A percentile compares a stretch with the other conserved stretches of the same genome.
These are phyloP conservation scores for Lithospermum erythrorhizon DNA, from an alignment of 257 asterid species.

Conservation along the genomic window DNA sequence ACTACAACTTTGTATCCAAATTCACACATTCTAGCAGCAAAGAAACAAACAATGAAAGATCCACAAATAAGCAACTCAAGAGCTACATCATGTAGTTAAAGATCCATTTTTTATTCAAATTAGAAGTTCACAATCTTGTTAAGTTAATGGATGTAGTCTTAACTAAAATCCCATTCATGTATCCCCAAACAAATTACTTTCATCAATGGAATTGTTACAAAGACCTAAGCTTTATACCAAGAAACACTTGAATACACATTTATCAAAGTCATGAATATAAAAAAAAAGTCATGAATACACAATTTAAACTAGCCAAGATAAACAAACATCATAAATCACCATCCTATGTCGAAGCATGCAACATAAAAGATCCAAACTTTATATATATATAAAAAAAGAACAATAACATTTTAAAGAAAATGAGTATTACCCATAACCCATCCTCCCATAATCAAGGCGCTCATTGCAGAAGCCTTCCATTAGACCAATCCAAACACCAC, in stretches of 20 bases:
- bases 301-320: background rate
- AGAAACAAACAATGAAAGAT: too few relatives aligned
- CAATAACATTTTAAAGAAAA: background rate
- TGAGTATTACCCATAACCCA: slow-evolving; percentile 79
- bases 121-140: background rate
- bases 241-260: background rate
- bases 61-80: too few relatives aligned
- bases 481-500: slow-evolving; percentile 10
- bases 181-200: background rate
- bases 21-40: too few relatives aligned
- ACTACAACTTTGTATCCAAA: too few relatives aligned
- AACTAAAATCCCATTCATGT: background rate
- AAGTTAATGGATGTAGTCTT: background rate
- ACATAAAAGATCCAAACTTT: background rate
- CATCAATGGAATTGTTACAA: slow-evolving; percentile 7
- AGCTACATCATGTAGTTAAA: too few relatives aligned
- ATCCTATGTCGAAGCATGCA: background rate
- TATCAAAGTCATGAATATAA: background rate
- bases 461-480: slow-evolving; percentile 63
- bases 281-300: background rate
- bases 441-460: slow-evolving; percentile 91
- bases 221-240: slow-evolving; percentile 3
- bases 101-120: slow-evolving; percentile 9
- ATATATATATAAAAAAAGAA: background rate
- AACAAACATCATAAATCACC: background rate